A percentile compares a stretch with the other conserved stretches of the same genome.
phyloP scores from a whole-genome alignment of 169 alveolate species.

The Babesia microti region DNA sequence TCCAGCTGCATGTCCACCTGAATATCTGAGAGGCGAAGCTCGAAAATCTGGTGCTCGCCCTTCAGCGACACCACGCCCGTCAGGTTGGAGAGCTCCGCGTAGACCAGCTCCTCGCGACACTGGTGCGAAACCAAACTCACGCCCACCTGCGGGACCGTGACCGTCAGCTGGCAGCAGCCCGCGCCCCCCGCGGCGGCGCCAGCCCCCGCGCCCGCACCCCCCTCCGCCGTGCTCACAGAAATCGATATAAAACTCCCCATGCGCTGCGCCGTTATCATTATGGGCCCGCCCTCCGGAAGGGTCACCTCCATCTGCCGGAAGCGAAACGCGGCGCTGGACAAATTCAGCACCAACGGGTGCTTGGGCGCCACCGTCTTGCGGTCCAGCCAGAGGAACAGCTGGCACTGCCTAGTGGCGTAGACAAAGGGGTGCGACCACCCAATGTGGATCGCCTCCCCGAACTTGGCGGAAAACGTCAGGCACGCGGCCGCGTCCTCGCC shows the following conservation, averaged over 20 bases:
- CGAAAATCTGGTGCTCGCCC: conserved; percentile 66
- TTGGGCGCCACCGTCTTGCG: conserved; percentile 64
- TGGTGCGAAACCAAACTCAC: conserved; percentile 63
- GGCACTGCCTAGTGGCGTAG: conserved; percentile 54
- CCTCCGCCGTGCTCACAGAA: not conserved
- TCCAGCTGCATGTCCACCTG: conserved; percentile 69
- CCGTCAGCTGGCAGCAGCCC: conserved; percentile 20
- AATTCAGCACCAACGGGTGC: conserved; percentile 59
- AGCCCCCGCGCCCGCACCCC: conserved; percentile 8
- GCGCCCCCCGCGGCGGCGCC: conserved; percentile 8
- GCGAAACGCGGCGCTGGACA: conserved; percentile 41
- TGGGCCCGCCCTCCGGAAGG: conserved; percentile 13
- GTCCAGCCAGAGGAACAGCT: conserved; percentile 60
- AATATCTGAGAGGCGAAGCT: conserved; percentile 59
- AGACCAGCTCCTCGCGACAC: conserved; percentile 66
- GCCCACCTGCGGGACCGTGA: conserved; percentile 61
- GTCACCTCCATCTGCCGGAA: conserved; percentile 27
- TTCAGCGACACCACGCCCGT: conserved; percentile 55
- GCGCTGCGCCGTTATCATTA: conserved; percentile 1
- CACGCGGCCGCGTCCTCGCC: conserved; percentile 9
- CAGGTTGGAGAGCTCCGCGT: conserved; percentile 61
- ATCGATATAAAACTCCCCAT: conserved; percentile 3
- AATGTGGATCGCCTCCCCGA: conserved; percentile 55
- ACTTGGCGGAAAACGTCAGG: conserved; percentile 47
- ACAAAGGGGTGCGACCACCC: conserved; percentile 76